phyloP scores from a whole-genome alignment of 2,329 filamentous ascomycete genomes.

The Cryphonectria carpinicola region DNA sequence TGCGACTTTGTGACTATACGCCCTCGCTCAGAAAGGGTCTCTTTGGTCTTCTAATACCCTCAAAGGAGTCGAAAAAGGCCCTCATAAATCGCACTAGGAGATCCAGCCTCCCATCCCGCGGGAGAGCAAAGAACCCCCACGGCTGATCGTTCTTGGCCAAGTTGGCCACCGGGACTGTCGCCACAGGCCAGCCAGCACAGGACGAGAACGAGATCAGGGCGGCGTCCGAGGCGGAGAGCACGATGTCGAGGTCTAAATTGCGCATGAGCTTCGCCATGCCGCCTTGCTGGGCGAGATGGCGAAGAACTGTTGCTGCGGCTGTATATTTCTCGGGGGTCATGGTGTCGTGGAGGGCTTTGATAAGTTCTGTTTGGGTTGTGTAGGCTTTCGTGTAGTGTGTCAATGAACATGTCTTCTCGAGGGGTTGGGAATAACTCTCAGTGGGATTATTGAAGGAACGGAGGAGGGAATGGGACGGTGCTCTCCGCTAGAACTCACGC shows the following conservation, averaged over 20 bases:
- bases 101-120: constrained; percentile 30
- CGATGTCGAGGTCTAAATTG: constrained; percentile 29
- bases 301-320: constrained; percentile 20
- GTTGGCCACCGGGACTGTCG: constrained; percentile 35
- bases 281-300: constrained; percentile 22
- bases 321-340: constrained; percentile 26
- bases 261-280: constrained; percentile 27
- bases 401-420: not conserved
- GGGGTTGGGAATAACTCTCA: not conserved
- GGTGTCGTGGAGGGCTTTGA: constrained; percentile 25
- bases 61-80: constrained; percentile 27
- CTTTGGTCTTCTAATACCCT: not conserved
- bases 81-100: constrained; percentile 34
- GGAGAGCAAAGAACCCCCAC: constrained; percentile 35
- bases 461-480: not conserved
- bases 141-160: constrained; percentile 34
- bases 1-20: not conserved
- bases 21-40: constrained; percentile 9
- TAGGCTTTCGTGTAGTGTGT: constrained; percentile 14
- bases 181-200: constrained; percentile 35
- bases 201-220: constrained; percentile 29
- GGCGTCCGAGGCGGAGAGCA: constrained; percentile 32
- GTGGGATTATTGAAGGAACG: no score
- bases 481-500: constrained; percentile 26
- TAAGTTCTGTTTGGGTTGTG: constrained; percentile 27